Conservation (phyloP, 768 basidiomycete genomes). For the Cystobasidium tubakii region DNA sequence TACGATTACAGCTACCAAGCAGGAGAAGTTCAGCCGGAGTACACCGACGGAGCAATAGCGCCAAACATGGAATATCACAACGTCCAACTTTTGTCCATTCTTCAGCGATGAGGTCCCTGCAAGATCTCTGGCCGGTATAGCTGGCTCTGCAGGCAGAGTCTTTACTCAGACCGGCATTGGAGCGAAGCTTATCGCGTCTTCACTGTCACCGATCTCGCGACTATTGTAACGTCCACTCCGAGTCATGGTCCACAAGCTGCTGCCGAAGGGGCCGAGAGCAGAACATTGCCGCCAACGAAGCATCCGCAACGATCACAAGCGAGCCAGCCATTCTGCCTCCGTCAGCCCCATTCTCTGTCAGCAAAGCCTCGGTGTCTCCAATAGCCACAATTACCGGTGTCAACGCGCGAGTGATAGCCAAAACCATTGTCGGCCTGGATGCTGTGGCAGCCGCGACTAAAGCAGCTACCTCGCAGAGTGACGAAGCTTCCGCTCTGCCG, state of each 20-base stretch:
- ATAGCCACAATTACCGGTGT: neutral
- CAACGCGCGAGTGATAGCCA: neutral
- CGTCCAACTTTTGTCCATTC: too few relatives aligned
- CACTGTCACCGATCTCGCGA: conserved; percentile 16
- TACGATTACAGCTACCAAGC: neutral
- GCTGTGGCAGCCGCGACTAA: conserved; percentile 1
- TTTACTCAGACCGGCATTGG: conserved; percentile 5
- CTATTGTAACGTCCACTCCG: neutral
- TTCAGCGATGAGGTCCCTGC: too few relatives aligned
- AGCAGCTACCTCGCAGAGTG: neutral
- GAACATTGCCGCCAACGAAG: too few relatives aligned
- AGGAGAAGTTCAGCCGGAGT: neutral
- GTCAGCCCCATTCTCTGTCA: neutral
- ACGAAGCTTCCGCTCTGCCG: too few relatives aligned
- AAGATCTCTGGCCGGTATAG: too few relatives aligned
- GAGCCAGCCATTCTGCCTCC: neutral
- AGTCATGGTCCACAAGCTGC: neutral
- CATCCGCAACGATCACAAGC: too few relatives aligned
- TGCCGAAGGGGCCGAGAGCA: neutral
- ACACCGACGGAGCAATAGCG: too few relatives aligned
- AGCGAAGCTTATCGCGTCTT: neutral
- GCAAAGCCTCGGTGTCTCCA: neutral
- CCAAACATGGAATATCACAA: too few relatives aligned
- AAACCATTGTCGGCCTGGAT: neutral
- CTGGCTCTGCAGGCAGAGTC: neutral